These are phyloP conservation scores for Pseudogymnoascus sp. DNA, from an alignment of 2,329 filamentous ascomycete species.

Conservation along the genomic window DNA sequence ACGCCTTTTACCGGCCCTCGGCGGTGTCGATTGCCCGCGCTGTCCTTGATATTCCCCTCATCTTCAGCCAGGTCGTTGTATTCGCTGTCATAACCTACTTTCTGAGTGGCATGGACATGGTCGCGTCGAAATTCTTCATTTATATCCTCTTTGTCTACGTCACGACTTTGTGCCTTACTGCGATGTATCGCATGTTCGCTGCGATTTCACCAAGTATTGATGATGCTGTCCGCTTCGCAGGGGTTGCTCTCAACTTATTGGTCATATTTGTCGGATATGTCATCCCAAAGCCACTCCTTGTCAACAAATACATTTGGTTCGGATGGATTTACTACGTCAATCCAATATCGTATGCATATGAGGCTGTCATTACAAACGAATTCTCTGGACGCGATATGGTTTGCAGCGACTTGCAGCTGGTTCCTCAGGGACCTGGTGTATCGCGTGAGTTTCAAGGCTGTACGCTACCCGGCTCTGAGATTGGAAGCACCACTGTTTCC, in stretches of 20 bases:
- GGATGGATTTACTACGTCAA: conserved; percentile 58
- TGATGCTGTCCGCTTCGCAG: conserved; percentile 50
- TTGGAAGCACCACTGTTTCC: conserved; percentile 42
- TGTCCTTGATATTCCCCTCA: conserved; percentile 46
- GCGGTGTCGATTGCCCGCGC: conserved; percentile 52
- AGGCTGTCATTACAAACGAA: conserved; percentile 62
- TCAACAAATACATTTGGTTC: conserved; percentile 29
- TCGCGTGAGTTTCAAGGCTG: conserved; percentile 49
- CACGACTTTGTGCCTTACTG: conserved; percentile 50
- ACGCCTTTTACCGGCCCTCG: conserved; percentile 50
- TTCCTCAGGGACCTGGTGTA: conserved; percentile 32
- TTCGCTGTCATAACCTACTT: conserved; percentile 57
- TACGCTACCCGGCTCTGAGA: conserved; percentile 47
- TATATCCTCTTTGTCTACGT: conserved; percentile 49
- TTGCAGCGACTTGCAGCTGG: conserved; percentile 42
- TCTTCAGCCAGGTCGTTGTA: conserved; percentile 48
- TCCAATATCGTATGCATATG: conserved; percentile 62
- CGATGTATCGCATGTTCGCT: conserved; percentile 48
- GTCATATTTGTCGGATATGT: conserved; percentile 59
- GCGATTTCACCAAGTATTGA: conserved; percentile 51
- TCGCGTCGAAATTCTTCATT: conserved; percentile 52
- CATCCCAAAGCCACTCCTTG: conserved; percentile 42
- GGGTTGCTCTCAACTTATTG: conserved; percentile 41
- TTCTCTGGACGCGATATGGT: conserved; percentile 51
- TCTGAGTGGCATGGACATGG: conserved; percentile 49